A percentile compares a stretch with the other conserved stretches of the same genome.
Conservation (phyloP, 2,329 filamentous ascomycete species). For the Pseudogymnoascus sp. region DNA sequence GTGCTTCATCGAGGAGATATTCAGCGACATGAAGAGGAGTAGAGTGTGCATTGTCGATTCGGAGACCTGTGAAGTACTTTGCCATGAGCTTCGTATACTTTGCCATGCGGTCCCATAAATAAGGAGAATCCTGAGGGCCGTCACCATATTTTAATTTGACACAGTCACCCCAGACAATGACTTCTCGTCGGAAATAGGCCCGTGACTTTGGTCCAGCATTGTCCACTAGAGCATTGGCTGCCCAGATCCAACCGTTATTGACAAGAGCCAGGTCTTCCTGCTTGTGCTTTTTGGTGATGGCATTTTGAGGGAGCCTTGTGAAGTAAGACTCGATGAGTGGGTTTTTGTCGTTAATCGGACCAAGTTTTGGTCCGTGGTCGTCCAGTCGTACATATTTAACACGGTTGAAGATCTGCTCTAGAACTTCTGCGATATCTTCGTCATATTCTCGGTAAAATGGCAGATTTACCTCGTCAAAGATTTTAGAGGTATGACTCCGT, state of each 20-base stretch:
- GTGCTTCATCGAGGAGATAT: conserved; percentile 89
- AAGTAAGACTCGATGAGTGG: conserved; percentile 94
- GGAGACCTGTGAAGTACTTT: conserved; percentile 89
- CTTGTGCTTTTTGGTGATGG: conserved; percentile 68
- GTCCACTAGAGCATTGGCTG: conserved; percentile 86
- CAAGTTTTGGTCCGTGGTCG: conserved; percentile 78
- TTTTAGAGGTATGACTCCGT: conserved; percentile 47
- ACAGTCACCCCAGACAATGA: conserved; percentile 98
- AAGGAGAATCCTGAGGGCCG: conserved; percentile 77
- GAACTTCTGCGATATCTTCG: conserved; percentile 68
- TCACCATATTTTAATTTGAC: conserved; percentile 90
- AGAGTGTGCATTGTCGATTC: conserved; percentile 97
- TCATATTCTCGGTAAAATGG: conserved; percentile 91
- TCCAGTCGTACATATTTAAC: conserved; percentile 95
- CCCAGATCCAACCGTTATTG: conserved; percentile 99
- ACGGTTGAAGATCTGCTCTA: conserved; percentile 87
- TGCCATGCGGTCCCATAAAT: conserved; percentile 92
- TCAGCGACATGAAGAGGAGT: conserved; percentile 92
- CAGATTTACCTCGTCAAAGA: conserved; percentile 80
- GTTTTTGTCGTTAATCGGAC: conserved; percentile 66
- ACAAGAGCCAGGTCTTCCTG: conserved; percentile 71
- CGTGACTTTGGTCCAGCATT: conserved; percentile 84
- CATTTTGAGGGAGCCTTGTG: conserved; percentile 75
- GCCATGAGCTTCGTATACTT: conserved; percentile 87
- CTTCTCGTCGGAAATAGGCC: conserved; percentile 90